Evolutionary conservation across 1,284 basidiomycete species (phyloP).

Genomic region (Ceratobasidium sp.): DNA sequence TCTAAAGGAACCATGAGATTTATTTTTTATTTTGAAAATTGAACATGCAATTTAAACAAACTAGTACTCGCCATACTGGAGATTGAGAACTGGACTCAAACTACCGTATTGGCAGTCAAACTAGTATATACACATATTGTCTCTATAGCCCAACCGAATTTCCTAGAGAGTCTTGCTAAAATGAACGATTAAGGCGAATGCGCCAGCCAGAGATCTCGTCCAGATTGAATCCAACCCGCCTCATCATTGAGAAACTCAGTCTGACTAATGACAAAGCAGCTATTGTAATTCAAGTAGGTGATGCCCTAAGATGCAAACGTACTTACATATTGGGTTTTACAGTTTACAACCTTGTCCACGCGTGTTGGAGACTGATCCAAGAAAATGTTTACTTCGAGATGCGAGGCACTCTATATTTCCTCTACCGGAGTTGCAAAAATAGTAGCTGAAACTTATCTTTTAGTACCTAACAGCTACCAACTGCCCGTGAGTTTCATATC

Average conservation of each 20-base stretch:
- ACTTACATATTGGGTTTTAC: conserved; percentile 59
- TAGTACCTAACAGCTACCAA: conserved; percentile 51
- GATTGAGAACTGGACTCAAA: too few relatives aligned
- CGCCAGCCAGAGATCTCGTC: neutral
- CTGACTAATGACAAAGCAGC: conserved; percentile 60
- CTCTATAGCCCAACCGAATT: too few relatives aligned
- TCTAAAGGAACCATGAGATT: too few relatives aligned
- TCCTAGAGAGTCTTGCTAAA: conserved; percentile 63
- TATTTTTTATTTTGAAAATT: too few relatives aligned
- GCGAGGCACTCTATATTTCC: conserved; percentile 60
- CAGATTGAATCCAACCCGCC: neutral
- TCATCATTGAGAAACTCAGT: conserved; percentile 61
- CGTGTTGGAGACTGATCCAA: too few relatives aligned
- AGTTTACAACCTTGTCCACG: conserved; percentile 53
- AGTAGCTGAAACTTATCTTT: conserved; percentile 53
- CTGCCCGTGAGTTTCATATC: neutral
- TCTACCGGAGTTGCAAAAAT: conserved; percentile 59
- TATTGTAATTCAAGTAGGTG: conserved; percentile 64
- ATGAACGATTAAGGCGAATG: too few relatives aligned
- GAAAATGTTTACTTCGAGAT: neutral
- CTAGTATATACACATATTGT: too few relatives aligned
- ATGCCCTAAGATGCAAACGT: conserved; percentile 62
- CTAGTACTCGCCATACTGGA: conserved; percentile 61
- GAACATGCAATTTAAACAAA: too few relatives aligned
- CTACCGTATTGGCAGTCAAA: too few relatives aligned